Percentiles rank a stretch among this genome's conserved stretches.
Evolutionary conservation across 2,329 filamentous ascomycete species (phyloP).

Genomic region (Nemania sp.): DNA sequence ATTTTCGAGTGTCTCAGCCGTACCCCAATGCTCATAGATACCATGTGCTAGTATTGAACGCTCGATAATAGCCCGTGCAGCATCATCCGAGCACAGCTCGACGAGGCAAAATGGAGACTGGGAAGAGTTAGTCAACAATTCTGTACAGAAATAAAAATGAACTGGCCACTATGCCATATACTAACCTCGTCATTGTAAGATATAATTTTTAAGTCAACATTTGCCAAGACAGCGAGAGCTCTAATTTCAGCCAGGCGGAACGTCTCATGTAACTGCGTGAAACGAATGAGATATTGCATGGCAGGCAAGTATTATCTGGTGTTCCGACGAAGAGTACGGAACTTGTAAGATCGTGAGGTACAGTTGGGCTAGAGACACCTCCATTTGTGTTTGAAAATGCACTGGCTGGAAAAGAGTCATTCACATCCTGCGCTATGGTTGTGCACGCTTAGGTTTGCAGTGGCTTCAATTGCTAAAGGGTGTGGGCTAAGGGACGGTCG

Average conservation of each 20-base stretch:
- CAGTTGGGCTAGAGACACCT: conserved; percentile 12
- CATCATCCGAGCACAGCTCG: conserved; percentile 64
- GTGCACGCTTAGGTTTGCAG: conserved; percentile 3
- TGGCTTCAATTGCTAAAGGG: conserved; percentile 1
- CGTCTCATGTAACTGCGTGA: conserved; percentile 87
- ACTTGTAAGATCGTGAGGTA: not conserved
- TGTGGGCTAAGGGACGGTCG: conserved; percentile 28
- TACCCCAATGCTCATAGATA: conserved; percentile 89
- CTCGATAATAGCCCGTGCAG: conserved; percentile 67
- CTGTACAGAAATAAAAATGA: conserved; percentile 27
- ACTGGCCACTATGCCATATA: conserved; percentile 16
- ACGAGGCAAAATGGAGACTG: conserved; percentile 89
- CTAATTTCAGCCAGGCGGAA: conserved; percentile 85
- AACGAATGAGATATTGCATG: conserved; percentile 84
- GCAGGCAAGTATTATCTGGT: not conserved
- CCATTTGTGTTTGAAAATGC: conserved; percentile 27
- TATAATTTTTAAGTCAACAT: conserved; percentile 71
- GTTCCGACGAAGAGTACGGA: not conserved
- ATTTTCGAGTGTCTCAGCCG: conserved; percentile 65
- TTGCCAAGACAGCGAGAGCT: conserved; percentile 72
- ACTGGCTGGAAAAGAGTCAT: conserved; percentile 16
- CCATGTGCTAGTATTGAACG: conserved; percentile 81
- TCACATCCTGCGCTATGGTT: conserved; percentile 10
- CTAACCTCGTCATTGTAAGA: conserved; percentile 75
- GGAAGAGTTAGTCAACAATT: not conserved